These are phyloP conservation scores for Penicillium crystallinum DNA, from an alignment of 495 filamentous ascomycete species.

Conservation along the genomic window DNA sequence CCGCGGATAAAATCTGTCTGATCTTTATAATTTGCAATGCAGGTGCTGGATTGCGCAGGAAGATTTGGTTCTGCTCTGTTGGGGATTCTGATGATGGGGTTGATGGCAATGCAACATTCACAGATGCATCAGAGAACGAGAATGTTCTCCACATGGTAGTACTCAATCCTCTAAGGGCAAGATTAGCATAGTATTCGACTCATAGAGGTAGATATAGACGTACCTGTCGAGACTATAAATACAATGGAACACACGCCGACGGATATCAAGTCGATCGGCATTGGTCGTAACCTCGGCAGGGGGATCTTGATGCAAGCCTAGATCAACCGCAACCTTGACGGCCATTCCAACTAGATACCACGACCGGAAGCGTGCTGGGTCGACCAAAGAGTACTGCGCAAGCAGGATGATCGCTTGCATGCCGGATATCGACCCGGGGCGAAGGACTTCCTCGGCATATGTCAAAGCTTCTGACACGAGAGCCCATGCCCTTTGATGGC, in stretches of 20 bases:
- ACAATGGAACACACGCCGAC: slow-evolving; percentile 78
- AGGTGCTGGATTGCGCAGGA: slow-evolving; percentile 44
- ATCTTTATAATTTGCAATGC: slow-evolving; percentile 66
- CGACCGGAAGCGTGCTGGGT: slow-evolving; percentile 81
- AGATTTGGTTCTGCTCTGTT: slow-evolving; percentile 38
- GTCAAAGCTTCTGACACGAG: slow-evolving; percentile 66
- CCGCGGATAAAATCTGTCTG: slow-evolving; percentile 69
- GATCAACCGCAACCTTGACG: slow-evolving; percentile 74
- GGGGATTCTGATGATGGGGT: slow-evolving; percentile 27
- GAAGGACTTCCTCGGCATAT: slow-evolving; percentile 72
- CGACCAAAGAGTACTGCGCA: slow-evolving; percentile 80
- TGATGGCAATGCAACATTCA: slow-evolving; percentile 58
- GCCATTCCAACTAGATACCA: slow-evolving; percentile 90
- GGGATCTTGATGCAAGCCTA: slow-evolving; percentile 86
- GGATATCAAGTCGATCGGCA: slow-evolving; percentile 61
- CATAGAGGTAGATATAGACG: background rate
- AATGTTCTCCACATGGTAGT: slow-evolving; percentile 76
- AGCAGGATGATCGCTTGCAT: slow-evolving; percentile 83
- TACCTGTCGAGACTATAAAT: slow-evolving; percentile 84
- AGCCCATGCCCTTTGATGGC: slow-evolving; percentile 58
- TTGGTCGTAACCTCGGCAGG: slow-evolving; percentile 57
- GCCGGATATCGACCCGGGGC: slow-evolving; percentile 72
- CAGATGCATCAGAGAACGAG: slow-evolving; percentile 87
- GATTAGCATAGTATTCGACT: slow-evolving; percentile 1
- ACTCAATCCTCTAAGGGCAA: slow-evolving; percentile 61